phyloP scores from a whole-genome alignment of 371 early-diverging fungal species.

The Smittium mucronatum region DNA sequence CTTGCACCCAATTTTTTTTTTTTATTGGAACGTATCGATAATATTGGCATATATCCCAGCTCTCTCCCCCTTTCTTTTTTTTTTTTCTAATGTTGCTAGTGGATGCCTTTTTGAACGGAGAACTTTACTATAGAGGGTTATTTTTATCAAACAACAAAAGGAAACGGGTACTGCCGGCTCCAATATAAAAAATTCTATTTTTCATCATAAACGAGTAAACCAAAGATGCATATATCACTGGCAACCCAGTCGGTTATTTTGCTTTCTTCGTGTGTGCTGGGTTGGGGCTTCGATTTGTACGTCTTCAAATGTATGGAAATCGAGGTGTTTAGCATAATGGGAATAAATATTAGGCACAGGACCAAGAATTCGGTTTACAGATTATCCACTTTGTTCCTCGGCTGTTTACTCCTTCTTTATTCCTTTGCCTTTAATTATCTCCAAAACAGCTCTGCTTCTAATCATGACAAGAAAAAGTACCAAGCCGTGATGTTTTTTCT shows the following conservation, averaged over 20 bases:
- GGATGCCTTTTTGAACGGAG: too few species aligned
- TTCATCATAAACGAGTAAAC: too few species aligned
- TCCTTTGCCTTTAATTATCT: slow-evolving; percentile 18
- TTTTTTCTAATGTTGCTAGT: too few species aligned
- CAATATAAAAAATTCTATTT: too few species aligned
- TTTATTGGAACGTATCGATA: too few species aligned
- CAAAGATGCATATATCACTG: slow-evolving; percentile 27
- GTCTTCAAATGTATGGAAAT: slow-evolving; percentile 14
- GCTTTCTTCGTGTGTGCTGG: slow-evolving; percentile 19
- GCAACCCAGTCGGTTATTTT: slow-evolving; percentile 27
- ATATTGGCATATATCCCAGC: too few species aligned
- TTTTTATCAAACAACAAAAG: too few species aligned
- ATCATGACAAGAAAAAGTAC: slow-evolving; percentile 9
- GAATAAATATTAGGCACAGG: slow-evolving; percentile 18
- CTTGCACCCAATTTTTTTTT: too few species aligned
- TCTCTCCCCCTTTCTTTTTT: too few species aligned
- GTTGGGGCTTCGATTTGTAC: slow-evolving; percentile 26
- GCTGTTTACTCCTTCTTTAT: slow-evolving; percentile 13
- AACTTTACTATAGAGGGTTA: too few species aligned
- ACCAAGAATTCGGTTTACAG: slow-evolving; percentile 7
- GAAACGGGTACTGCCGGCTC: too few species aligned
- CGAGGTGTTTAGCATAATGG: slow-evolving; percentile 16
- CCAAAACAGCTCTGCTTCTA: slow-evolving; percentile 10
- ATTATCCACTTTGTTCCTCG: slow-evolving; percentile 1
- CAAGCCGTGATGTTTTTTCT: not conserved